Base-by-base conservation (phyloP, 192 early-diverging fungal species). In the Coemansia sp. region DNA sequence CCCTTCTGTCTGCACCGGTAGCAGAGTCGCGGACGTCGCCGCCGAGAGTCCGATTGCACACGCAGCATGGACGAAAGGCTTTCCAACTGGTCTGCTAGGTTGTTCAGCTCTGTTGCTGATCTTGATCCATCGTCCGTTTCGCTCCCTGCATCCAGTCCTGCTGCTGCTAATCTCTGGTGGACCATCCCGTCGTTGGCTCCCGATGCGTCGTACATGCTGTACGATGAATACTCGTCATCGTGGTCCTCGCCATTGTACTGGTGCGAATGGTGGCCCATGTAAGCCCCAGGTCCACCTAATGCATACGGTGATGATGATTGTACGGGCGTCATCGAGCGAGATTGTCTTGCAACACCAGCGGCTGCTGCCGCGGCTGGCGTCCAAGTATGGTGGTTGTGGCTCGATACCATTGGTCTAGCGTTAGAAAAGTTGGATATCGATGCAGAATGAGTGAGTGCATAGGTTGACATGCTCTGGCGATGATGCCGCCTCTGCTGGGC, bases 1-100 rank as follows among this genome's bases (percentile, higher is more conserved):
- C 78, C 78, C 67, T 81, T 81, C 58, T 81, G 78, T 8, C 78
- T 72, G 70, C 78, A 81, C 16, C 78, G 59, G 64, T 81, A 81
- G 78, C 78, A 81, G 23, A 81, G 65, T 0, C 78, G 69, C n/a
- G 78, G 78, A 12, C 78, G 78, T 9, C 74, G 64, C 11, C 73
- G 73, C 26, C 74, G 73, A 0, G 74, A 70, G 38, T 81, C 79
- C 57, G 79, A 81, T 64, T 81, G 74, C 23, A 71, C 74, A 19
- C 79, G 79, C 57, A 81, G 50, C 65, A 75, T 71, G 37, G 59
- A 56, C 23, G 79, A 73, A 57, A 81, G 70, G 53, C 59, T 71
- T 52, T 81, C 79, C 47, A 81, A 70, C 62, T 81, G 79, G 44
- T 81, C 79, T 0, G 79, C 79, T 44, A 81, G 56, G 26, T 67